phyloP scores from a whole-genome alignment of 2,329 filamentous ascomycete genomes.

The Arthrinium puccinioides region DNA sequence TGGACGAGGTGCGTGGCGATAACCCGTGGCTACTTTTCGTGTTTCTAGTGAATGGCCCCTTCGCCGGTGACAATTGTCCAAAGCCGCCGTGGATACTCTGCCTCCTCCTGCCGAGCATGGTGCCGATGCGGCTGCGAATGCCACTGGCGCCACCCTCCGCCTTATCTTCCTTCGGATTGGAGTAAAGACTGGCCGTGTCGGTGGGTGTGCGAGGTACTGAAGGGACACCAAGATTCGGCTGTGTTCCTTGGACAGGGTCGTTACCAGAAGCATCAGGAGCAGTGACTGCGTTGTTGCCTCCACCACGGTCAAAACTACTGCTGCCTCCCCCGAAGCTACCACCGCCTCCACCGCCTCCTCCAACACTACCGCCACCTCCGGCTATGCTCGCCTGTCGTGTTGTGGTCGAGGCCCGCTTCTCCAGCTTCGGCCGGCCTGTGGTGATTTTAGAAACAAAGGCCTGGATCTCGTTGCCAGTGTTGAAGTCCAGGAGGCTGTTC shows the following conservation, averaged over 20 bases:
- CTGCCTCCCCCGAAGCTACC: background rate
- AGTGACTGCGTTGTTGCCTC: background rate
- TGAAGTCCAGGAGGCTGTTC: conserved; percentile 76
- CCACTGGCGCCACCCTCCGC: conserved; percentile 46
- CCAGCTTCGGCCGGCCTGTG: conserved; percentile 34
- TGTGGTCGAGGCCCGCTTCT: conserved; percentile 32
- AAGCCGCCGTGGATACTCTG: conserved; percentile 61
- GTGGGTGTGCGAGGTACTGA: conserved; percentile 11
- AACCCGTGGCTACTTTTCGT: conserved; percentile 58
- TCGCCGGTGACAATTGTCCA: conserved; percentile 48
- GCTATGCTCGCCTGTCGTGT: background rate
- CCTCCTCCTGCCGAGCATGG: conserved; percentile 58
- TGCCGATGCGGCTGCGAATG: conserved; percentile 58
- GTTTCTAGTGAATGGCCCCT: conserved; percentile 53
- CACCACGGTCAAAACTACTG: too few species aligned
- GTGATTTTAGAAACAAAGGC: conserved; percentile 49
- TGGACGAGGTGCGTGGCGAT: conserved; percentile 53
- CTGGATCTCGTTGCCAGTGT: conserved; percentile 80
- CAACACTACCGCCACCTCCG: conserved; percentile 10
- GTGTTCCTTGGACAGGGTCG: conserved; percentile 14
- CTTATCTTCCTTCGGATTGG: conserved; percentile 31
- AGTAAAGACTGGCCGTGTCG: conserved; percentile 39
- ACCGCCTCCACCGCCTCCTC: background rate
- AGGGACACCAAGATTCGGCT: background rate
- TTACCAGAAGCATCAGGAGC: background rate